Evolutionary conservation across 306 rosid genomes (phyloP).

Genomic region (Pterocarpus santalinus): DNA sequence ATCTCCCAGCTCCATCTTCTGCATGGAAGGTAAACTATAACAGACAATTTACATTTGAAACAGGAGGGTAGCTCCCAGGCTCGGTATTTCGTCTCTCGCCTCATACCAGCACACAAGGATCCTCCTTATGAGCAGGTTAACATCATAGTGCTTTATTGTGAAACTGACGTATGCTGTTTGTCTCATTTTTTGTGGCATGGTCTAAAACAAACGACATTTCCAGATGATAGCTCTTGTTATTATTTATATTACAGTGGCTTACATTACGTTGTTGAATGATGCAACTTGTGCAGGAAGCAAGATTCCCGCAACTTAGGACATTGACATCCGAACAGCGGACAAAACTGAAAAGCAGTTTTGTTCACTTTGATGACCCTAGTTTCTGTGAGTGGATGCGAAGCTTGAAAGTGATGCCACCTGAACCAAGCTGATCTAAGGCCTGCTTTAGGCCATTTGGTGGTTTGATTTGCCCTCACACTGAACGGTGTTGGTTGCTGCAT

Average conservation of each 20-base stretch:
- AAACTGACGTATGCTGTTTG: constrained; percentile 7
- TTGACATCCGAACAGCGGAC: constrained; percentile 79
- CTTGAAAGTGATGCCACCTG: constrained; percentile 87
- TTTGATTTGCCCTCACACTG: constrained; percentile 7
- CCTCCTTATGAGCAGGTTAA: constrained; percentile 99
- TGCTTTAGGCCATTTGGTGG: constrained; percentile 34
- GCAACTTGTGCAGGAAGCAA: constrained; percentile 75
- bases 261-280: constrained; percentile 13
- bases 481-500: not conserved
- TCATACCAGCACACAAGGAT: constrained; percentile 96
- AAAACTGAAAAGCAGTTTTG: constrained; percentile 90
- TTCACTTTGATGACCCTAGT: constrained; percentile 95
- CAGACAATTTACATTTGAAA: constrained; percentile 44
- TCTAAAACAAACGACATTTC: too few species aligned
- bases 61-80: constrained; percentile 99
- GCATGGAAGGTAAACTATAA: constrained; percentile 37
- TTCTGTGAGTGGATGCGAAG: constrained; percentile 93
- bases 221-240: too few species aligned
- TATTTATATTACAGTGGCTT: not conserved
- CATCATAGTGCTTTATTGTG: constrained; percentile 12
- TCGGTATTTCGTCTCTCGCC: constrained; percentile 92
- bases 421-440: constrained; percentile 63
- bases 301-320: constrained; percentile 85
- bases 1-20: constrained; percentile 22
- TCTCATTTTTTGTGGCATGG: not conserved